These are phyloP conservation scores for Aspergillus quadrilineatus DNA, from an alignment of 2,329 filamentous ascomycete genomes.

Conservation along the genomic window DNA sequence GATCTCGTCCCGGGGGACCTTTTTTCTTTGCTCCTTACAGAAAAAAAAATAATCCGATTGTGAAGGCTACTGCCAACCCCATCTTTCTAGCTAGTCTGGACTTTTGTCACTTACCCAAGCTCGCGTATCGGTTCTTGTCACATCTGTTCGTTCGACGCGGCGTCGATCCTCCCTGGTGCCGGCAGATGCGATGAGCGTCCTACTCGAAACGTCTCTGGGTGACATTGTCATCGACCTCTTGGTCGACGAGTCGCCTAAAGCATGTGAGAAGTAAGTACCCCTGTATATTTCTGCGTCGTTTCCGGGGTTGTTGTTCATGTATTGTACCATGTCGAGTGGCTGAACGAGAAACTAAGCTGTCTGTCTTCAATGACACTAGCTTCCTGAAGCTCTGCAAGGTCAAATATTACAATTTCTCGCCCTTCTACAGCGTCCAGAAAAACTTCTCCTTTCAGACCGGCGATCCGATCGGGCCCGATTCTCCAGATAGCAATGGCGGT, in stretches of 20 bases:
- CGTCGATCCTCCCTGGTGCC: slow-evolving; percentile 18
- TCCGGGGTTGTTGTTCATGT: slow-evolving; percentile 15
- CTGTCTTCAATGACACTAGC: slow-evolving; percentile 52
- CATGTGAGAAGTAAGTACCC: slow-evolving; percentile 86
- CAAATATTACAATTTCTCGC: slow-evolving; percentile 99
- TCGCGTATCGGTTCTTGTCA: slow-evolving; percentile 2
- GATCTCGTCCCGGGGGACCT: neutral
- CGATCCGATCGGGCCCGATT: slow-evolving; percentile 85
- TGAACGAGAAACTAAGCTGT: slow-evolving; percentile 59
- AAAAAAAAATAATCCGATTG: neutral
- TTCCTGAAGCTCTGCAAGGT: slow-evolving; percentile 98
- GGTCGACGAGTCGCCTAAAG: slow-evolving; percentile 82
- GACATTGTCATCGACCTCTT: slow-evolving; percentile 94
- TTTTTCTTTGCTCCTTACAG: neutral
- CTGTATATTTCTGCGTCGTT: slow-evolving; percentile 6
- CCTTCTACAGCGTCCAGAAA: slow-evolving; percentile 87
- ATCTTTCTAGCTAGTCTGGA: neutral
- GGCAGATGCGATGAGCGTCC: slow-evolving; percentile 70
- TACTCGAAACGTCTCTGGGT: slow-evolving; percentile 87
- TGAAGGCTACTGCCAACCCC: slow-evolving; percentile 4
- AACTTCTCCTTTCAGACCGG: slow-evolving; percentile 96
- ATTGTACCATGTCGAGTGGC: slow-evolving; percentile 44
- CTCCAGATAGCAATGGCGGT: slow-evolving; percentile 83
- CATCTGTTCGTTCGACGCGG: slow-evolving; percentile 12
- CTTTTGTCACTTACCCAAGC: neutral